Base-by-base conservation (phyloP, 495 filamentous ascomycete genomes). In the Daldinia caldariorum region DNA sequence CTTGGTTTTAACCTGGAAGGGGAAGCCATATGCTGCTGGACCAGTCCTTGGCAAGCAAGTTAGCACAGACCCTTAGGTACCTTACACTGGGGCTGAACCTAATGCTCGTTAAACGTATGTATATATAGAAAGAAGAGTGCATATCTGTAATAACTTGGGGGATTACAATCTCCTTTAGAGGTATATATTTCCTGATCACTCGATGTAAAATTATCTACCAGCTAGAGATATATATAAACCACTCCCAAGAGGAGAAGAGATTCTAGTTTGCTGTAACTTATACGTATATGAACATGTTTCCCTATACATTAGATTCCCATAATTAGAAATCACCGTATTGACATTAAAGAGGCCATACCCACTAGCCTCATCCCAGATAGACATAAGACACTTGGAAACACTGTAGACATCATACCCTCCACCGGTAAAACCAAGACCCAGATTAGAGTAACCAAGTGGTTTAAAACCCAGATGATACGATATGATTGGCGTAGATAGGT, bases 1-100 rank as follows among this genome's bases (percentile, higher is more conserved):
- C 56, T 73, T 89, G 43, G 75, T 83, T 0, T 75, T 91, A 69
- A 88, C 84, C 1, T 89, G 86, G 84, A 84, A 86, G 73, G 89
- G 88, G 14, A 78, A 77, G 77, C 85, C 76, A 55, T 74, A 70
- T 38, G 18, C 26, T 32, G 14, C 20, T 4, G 53, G 53, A 41
- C 18, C 50, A 41, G 53, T 39, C 37, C 22, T 4, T 32, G 38
- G 26, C 20, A 39, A 14, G 18, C 14, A 37, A 45, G 20, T 4
- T 58, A 8, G 26, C 5, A 16, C 7, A 60, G 26, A 13, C 6
- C 12, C n/a, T 51, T 39, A 29, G 32, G 7, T 16, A 20, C n/a
- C n/a, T n/a, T 45, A 32, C 13, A 18, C n/a, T 2, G 43, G 5
- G 12, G 9, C 7, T 29, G 26, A 16, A 32, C 5, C 7, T 4